A percentile compares a stretch with the other conserved stretches of the same genome.
Evolutionary conservation across 2,329 filamentous ascomycete genomes (phyloP).

Genomic region (Nemania sp.): DNA sequence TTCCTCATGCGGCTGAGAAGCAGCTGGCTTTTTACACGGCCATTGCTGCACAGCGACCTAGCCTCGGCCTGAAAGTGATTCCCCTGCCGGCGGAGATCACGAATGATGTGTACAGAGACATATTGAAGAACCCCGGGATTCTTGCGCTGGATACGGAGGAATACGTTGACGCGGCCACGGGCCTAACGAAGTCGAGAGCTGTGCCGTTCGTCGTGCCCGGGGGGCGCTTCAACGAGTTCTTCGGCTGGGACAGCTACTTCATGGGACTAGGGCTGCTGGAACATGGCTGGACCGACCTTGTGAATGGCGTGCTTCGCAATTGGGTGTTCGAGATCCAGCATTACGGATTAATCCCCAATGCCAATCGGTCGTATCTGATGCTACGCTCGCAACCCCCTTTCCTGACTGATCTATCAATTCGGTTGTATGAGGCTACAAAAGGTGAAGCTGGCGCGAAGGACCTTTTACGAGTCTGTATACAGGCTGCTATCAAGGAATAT

Average conservation of each 20-base stretch:
- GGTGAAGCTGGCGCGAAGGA: slow-evolving; percentile 9
- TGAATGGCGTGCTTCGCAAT: slow-evolving; percentile 18
- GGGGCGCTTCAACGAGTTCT: slow-evolving; percentile 30
- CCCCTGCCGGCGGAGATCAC: slow-evolving; percentile 5
- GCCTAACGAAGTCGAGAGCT: slow-evolving; percentile 3
- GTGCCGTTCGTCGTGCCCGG: slow-evolving; percentile 30
- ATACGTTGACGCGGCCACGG: background rate
- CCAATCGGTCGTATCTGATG: slow-evolving; percentile 25
- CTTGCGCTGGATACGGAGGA: slow-evolving; percentile 23
- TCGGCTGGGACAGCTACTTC: slow-evolving; percentile 33
- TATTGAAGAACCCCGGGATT: slow-evolving; percentile 17
- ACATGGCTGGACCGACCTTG: slow-evolving; percentile 12
- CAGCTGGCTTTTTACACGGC: slow-evolving; percentile 20
- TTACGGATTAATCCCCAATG: slow-evolving; percentile 26
- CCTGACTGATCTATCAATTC: slow-evolving; percentile 18
- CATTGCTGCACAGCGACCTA: slow-evolving; percentile 18
- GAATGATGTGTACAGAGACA: slow-evolving; percentile 11
- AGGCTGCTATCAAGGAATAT: slow-evolving; percentile 23
- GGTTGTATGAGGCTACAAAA: slow-evolving; percentile 4
- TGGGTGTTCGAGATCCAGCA: slow-evolving; percentile 30
- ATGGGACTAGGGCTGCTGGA: slow-evolving; percentile 21
- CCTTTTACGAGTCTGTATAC: background rate
- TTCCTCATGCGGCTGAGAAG: slow-evolving; percentile 9
- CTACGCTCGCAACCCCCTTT: slow-evolving; percentile 28
- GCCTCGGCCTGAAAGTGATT: slow-evolving; percentile 13